These are phyloP conservation scores for Dactylis glomerata DNA, from an alignment of 176 grass and related monocot genomes.

Conservation along the genomic window DNA sequence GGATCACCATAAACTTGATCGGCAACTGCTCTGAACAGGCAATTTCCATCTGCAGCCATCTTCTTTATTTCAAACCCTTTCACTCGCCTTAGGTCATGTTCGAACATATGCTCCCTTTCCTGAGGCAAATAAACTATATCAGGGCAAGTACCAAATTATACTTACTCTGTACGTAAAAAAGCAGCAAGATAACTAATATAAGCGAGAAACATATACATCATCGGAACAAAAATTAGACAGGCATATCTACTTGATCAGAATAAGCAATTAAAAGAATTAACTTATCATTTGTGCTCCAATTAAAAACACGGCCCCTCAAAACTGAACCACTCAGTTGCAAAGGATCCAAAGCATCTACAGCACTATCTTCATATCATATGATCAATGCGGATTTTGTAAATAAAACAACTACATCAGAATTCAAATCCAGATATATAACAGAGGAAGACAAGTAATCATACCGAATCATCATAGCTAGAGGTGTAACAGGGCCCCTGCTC, in stretches of 20 bases:
- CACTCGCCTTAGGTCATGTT: constrained; percentile 76
- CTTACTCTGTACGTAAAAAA: not conserved
- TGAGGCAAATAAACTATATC: constrained; percentile 27
- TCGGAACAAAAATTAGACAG: not conserved
- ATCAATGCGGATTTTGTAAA: not conserved
- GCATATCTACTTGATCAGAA: not conserved
- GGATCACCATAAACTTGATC: constrained; percentile 99
- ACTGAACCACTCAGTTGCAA: constrained; percentile 8
- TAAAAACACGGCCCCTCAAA: not conserved
- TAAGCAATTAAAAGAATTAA: constrained; percentile 11
- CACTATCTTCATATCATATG: constrained; percentile 10
- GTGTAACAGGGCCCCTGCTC: constrained; percentile 79
- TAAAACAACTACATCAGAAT: not conserved
- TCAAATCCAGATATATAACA: constrained; percentile 16
- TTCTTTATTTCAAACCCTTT: constrained; percentile 95
- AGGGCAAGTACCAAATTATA: constrained; percentile 1
- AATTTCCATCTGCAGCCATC: constrained; percentile 92
- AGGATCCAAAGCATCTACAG: not conserved
- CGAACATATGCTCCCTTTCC: constrained; percentile 88
- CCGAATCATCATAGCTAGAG: constrained; percentile 69
- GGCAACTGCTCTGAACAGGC: constrained; percentile 94
- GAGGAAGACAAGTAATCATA: constrained; percentile 52
- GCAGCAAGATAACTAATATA: not conserved
- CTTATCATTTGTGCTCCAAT: constrained; percentile 3
- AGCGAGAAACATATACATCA: not conserved